phyloP scores from a whole-genome alignment of 306 rosid genomes.

The Adenanthera pavonina region DNA sequence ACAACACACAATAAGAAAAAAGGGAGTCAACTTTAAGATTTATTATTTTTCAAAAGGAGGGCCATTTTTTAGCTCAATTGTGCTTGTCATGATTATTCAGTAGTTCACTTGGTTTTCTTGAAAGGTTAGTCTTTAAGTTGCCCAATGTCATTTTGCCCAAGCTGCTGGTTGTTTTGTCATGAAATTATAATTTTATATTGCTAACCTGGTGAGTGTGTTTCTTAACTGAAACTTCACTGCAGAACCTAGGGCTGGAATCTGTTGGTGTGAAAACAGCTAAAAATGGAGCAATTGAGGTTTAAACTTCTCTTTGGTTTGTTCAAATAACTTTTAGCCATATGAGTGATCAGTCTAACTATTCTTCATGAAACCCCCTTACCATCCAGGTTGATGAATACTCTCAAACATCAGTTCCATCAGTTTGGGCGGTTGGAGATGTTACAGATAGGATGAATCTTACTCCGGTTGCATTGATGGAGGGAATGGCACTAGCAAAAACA shows the following conservation, averaged over 20 bases:
- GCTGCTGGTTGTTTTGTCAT: slow-evolving; percentile 27
- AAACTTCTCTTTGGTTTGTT: slow-evolving; percentile 33
- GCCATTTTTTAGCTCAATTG: slow-evolving; percentile 4
- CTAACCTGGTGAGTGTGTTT: slow-evolving; percentile 17
- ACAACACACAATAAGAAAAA: not conserved
- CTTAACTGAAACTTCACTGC: slow-evolving; percentile 49
- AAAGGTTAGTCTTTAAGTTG: slow-evolving; percentile 36
- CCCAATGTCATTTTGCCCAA: slow-evolving; percentile 18
- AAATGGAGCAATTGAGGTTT: slow-evolving; percentile 90
- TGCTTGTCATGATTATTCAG: slow-evolving; percentile 15
- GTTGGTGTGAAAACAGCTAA: slow-evolving; percentile 76
- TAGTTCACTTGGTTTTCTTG: slow-evolving; percentile 5
- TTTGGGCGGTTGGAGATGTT: slow-evolving; percentile 98
- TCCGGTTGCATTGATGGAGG: slow-evolving; percentile 99
- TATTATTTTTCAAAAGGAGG: slow-evolving; percentile 18
- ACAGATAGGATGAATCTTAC: slow-evolving; percentile 93
- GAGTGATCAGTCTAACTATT: not conserved
- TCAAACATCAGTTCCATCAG: slow-evolving; percentile 86
- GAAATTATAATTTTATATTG: slow-evolving; percentile 7
- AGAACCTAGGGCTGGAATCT: slow-evolving; percentile 91
- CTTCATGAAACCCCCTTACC: not conserved
- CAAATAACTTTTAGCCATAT: slow-evolving; percentile 18
- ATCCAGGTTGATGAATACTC: slow-evolving; percentile 93
- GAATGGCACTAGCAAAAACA: slow-evolving; percentile 81
- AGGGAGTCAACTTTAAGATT: not conserved